These are phyloP conservation scores for Dioscorea dumetorum DNA, from an alignment of 106 monocot genomes.

Conservation along the genomic window DNA sequence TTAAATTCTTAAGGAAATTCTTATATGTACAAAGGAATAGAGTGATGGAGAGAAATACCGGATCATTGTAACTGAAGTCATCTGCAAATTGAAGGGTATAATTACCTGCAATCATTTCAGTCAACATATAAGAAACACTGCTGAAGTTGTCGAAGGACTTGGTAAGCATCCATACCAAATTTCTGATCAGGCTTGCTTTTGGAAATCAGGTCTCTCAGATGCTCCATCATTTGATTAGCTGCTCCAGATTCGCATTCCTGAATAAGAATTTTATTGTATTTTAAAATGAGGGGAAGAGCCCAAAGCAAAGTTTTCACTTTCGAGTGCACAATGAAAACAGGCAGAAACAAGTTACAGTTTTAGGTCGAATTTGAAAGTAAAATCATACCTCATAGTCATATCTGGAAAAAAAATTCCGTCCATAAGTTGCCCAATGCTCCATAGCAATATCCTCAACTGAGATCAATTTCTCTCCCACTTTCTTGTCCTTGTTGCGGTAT, in stretches of 20 bases:
- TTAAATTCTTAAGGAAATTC: no score
- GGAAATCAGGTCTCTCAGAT: conserved; percentile 67
- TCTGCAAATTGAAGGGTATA: conserved; percentile 89
- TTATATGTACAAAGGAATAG: no score
- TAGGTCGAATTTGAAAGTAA: not conserved
- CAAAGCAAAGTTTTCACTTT: not conserved
- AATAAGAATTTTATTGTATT: not conserved
- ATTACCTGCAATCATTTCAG: conserved; percentile 37
- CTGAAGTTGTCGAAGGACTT: no score
- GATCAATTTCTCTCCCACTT: conserved; percentile 71
- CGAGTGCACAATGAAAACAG: not conserved
- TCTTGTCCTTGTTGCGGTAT: conserved; percentile 79
- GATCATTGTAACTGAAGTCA: conserved; percentile 89
- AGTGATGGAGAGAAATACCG: conserved; percentile 27
- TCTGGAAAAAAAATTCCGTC: conserved; percentile 98
- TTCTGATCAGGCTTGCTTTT: conserved; percentile 51
- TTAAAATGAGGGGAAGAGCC: not conserved
- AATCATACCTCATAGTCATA: conserved; percentile 92
- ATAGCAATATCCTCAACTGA: conserved; percentile 86
- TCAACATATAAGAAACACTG: not conserved
- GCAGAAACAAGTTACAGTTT: not conserved
- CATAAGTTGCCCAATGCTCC: conserved; percentile 93
- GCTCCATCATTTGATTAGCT: conserved; percentile 76
- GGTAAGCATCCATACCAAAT: conserved; percentile 36
- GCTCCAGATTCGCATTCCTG: conserved; percentile 91